Evolutionary conservation across 805 yeast genomes (phyloP).

Genomic region (Vanderwaltozyma verrucispora): DNA sequence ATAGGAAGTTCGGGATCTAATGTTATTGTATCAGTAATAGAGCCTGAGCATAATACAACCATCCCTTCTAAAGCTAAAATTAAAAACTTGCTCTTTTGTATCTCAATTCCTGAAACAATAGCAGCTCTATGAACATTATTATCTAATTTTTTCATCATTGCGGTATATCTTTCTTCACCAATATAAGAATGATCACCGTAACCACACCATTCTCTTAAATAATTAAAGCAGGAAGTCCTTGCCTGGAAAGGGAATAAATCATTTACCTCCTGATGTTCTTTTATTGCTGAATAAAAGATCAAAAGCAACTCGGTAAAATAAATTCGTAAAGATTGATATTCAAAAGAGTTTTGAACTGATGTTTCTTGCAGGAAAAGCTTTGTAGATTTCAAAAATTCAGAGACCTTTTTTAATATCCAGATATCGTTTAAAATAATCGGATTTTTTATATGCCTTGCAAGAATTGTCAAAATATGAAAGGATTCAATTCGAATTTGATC

Average conservation of each 20-base stretch:
- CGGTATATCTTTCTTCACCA: slow-evolving; percentile 55
- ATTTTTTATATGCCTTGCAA: slow-evolving; percentile 50
- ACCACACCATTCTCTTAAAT: slow-evolving; percentile 91
- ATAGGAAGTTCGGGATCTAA: slow-evolving; percentile 26
- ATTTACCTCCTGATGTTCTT: slow-evolving; percentile 31
- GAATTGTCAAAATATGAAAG: slow-evolving; percentile 63
- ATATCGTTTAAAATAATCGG: slow-evolving; percentile 49
- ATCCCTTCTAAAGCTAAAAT: slow-evolving; percentile 68
- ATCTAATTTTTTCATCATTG: slow-evolving; percentile 39
- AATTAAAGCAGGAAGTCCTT: slow-evolving; percentile 69
- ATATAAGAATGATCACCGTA: slow-evolving; percentile 56
- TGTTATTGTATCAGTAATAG: slow-evolving; percentile 39
- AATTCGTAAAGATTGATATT: slow-evolving; percentile 66
- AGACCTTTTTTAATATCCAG: slow-evolving; percentile 55
- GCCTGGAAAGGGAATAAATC: slow-evolving; percentile 80
- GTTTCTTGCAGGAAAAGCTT: slow-evolving; percentile 49
- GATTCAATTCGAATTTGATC: slow-evolving; percentile 56
- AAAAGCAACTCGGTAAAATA: slow-evolving; percentile 79
- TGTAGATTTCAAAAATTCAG: slow-evolving; percentile 49
- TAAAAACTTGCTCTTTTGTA: slow-evolving; percentile 63
- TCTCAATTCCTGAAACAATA: slow-evolving; percentile 60
- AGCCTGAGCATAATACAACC: slow-evolving; percentile 75
- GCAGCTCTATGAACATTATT: slow-evolving; percentile 38
- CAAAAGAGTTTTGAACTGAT: slow-evolving; percentile 51
- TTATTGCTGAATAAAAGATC: slow-evolving; percentile 53